Evolutionary conservation across 1,284 basidiomycete species (phyloP), one percentile per base, ranked within the genome.

Genomic region (Ustilago shanxiensis): DNA sequence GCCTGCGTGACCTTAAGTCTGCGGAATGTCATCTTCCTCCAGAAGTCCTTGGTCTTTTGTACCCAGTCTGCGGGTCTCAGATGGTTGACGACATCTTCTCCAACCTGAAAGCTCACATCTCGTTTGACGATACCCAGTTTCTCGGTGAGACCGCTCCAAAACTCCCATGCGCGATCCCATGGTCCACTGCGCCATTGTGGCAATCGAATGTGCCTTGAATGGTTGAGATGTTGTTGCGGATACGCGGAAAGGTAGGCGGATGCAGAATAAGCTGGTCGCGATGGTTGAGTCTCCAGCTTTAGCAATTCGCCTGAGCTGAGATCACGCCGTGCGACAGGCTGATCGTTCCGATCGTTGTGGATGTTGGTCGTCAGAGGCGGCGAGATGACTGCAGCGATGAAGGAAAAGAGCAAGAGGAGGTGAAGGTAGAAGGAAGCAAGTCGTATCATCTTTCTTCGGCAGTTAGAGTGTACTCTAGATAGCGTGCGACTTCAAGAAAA

Each of bases 11-110:
- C 60, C 22, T 62, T 59, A 33, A 72, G 28, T 13, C 29, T 45
- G 10, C 56, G 28, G 8, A 49, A 28, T 11, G 55, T 62, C 14
- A 60, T 16, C 26, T n/a, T 33, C 10, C 45, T 33, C 29, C 28
- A 55, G 1, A 51, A n/a, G 39, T 72, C 69, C 50, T 72, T 62
- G n/a, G 59, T 1, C 26, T 52, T 41, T n/a, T 72, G 69, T 11
- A 16, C 8, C 64, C 60, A 63, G 16, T 28, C 51, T 11, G 24
- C 35, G 1, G 64, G 51, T 22, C 69, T 45, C 18, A 72, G 55
- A 22, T 72, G 69, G 14, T 41, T 54, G 11, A 33, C 39, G 18
- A 71, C 55, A 26, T 29, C 13, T 11, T 59, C 56, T 37, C 28
- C n/a, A 1, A 37, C 60, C 2, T 20, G 2, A 13, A 45, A 2